Conservation (phyloP, 2,329 filamentous ascomycete genomes). For the Diaporthe sp. region DNA sequence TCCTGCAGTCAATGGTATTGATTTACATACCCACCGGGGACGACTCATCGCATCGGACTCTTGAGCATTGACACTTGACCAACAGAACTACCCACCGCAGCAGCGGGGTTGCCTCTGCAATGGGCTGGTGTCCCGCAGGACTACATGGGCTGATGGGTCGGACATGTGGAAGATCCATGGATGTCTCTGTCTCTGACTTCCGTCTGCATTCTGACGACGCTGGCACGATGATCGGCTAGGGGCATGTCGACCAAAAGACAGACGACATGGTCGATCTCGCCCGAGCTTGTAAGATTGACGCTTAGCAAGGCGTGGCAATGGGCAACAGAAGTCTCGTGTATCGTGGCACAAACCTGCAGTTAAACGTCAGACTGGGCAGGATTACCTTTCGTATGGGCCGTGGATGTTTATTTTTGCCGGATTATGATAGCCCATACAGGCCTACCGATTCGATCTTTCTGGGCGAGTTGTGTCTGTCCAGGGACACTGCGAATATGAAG, state of each 20-base stretch:
- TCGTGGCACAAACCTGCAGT: not conserved
- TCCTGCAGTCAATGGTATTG: not conserved
- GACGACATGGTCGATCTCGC: not conserved
- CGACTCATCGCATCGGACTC: not conserved
- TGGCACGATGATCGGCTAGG: slow-evolving; percentile 11
- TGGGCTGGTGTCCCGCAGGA: not conserved
- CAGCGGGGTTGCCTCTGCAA: not conserved
- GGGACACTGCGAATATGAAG: not conserved
- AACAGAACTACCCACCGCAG: not conserved
- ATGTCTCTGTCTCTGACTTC: not conserved
- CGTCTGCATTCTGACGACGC: slow-evolving; percentile 4
- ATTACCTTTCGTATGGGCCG: not conserved
- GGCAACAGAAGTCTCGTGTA: not conserved
- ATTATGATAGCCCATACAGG: not conserved
- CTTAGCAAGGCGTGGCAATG: not conserved
- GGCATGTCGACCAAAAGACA: not conserved
- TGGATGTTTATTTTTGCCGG: not conserved
- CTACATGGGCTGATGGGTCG: not conserved
- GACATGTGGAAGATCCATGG: not conserved
- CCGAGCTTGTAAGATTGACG: not conserved
- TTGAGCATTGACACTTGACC: not conserved
- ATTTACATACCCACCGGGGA: slow-evolving; percentile 8
- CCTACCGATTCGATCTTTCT: not conserved
- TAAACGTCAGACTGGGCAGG: not conserved
- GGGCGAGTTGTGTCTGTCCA: not conserved